Percentiles rank a stretch among this genome's conserved stretches.
These are phyloP conservation scores for Cyclotella baltica DNA, from an alignment of 108 stramenopile species.

Conservation along the genomic window DNA sequence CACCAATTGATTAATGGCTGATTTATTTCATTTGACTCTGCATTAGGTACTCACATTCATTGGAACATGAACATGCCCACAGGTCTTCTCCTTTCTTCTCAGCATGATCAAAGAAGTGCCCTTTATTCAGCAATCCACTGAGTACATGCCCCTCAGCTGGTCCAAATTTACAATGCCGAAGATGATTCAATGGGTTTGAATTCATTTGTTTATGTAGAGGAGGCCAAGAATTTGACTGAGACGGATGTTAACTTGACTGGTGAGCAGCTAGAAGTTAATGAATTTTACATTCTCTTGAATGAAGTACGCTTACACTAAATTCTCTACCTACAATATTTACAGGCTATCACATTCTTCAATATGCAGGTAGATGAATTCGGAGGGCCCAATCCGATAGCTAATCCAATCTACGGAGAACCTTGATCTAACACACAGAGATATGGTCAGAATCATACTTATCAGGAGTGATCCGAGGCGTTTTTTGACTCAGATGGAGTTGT, in stretches of 20 bases:
- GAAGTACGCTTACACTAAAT: background rate
- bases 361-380: constrained; percentile 62
- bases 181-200: constrained; percentile 91
- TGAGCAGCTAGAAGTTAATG: constrained; percentile 5
- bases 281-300: background rate
- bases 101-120: constrained; percentile 83
- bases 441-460: constrained; percentile 79
- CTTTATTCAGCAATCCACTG: constrained; percentile 51
- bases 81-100: constrained; percentile 81
- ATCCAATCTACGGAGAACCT: constrained; percentile 53
- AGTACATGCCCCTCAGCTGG: constrained; percentile 66
- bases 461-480: constrained; percentile 79
- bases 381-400: constrained; percentile 53
- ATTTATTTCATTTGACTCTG: constrained; percentile 2
- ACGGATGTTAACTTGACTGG: constrained; percentile 53
- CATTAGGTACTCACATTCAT: constrained; percentile 80
- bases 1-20: background rate
- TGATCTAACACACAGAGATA: constrained; percentile 79
- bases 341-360: constrained; percentile 67
- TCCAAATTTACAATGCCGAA: constrained; percentile 89
- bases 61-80: constrained; percentile 83
- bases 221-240: constrained; percentile 29
- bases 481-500: constrained; percentile 78
- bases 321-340: background rate
- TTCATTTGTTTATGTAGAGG: constrained; percentile 89